phyloP scores from a whole-genome alignment of 331 rosid species.

The Malus hybrid region DNA sequence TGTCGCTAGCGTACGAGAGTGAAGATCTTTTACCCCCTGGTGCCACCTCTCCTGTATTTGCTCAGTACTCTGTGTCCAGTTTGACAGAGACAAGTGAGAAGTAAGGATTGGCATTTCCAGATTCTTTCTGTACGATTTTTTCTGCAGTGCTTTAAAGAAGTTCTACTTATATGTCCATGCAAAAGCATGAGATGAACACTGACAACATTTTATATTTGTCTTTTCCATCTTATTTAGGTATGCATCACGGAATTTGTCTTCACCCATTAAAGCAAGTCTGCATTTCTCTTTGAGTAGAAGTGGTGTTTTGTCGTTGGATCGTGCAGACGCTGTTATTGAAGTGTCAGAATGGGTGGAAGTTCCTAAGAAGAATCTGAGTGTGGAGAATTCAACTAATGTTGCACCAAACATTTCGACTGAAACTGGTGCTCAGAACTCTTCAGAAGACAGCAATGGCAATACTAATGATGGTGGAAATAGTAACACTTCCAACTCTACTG shows the following conservation, averaged over 20 bases:
- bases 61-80: constrained; percentile 68
- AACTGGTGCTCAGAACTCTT: constrained; percentile 45
- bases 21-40: constrained; percentile 79
- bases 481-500: constrained; percentile 32
- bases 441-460: constrained; percentile 53
- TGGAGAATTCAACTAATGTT: constrained; percentile 62
- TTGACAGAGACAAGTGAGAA: constrained; percentile 73
- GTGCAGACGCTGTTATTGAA: constrained; percentile 93
- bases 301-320: constrained; percentile 84
- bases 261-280: constrained; percentile 81
- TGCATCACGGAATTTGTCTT: constrained; percentile 72
- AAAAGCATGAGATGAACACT: constrained; percentile 9
- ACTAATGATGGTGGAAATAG: constrained; percentile 46
- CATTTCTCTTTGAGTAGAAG: constrained; percentile 94
- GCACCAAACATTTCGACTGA: constrained; percentile 48
- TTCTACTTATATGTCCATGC: neutral
- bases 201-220: constrained; percentile 10
- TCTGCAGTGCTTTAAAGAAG: constrained; percentile 2
- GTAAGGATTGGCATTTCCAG: constrained; percentile 45
- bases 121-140: constrained; percentile 7
- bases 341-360: constrained; percentile 94
- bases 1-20: constrained; percentile 77
- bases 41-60: constrained; percentile 51
- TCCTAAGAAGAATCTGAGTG: constrained; percentile 57
- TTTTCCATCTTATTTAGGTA: constrained; percentile 42